Percentiles rank a stretch among this genome's conserved stretches.
These are phyloP conservation scores for Fusarium luffae DNA, from an alignment of 2,329 filamentous ascomycete species.

Conservation along the genomic window DNA sequence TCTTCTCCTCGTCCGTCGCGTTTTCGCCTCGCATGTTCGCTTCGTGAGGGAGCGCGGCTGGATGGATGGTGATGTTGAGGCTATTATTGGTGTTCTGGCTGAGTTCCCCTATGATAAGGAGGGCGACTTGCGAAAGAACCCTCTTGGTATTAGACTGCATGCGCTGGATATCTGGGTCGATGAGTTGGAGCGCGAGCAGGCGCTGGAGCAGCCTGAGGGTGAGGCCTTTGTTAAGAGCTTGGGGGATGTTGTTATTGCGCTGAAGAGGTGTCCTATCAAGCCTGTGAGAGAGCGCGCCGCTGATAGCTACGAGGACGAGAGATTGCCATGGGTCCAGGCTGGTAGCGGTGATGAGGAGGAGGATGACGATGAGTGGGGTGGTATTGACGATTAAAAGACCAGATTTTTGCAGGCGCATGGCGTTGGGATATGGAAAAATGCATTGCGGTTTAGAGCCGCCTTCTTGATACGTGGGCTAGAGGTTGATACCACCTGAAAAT, in stretches of 20 bases:
- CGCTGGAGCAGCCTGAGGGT: constrained; percentile 55
- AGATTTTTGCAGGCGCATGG: constrained; percentile 39
- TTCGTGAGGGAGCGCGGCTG: constrained; percentile 54
- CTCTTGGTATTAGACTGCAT: constrained; percentile 88
- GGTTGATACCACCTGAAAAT: constrained; percentile 42
- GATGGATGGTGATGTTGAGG: constrained; percentile 47
- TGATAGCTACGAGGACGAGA: constrained; percentile 78
- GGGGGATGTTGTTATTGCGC: constrained; percentile 64
- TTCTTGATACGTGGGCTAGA: constrained; percentile 30
- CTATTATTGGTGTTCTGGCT: constrained; percentile 44
- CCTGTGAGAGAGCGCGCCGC: constrained; percentile 75
- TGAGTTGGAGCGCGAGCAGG: constrained; percentile 79
- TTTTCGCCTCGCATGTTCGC: constrained; percentile 76
- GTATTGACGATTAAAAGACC: constrained; percentile 69
- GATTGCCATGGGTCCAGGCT: constrained; percentile 69
- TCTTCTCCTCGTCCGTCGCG: constrained; percentile 82
- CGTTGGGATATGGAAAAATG: constrained; percentile 42
- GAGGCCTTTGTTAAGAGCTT: constrained; percentile 64
- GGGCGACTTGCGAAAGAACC: constrained; percentile 67
- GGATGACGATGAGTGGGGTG: constrained; percentile 68
- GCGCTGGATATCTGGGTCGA: constrained; percentile 92
- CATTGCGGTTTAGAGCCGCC: constrained; percentile 10
- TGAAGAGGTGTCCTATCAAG: constrained; percentile 73
- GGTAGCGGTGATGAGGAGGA: constrained; percentile 51
- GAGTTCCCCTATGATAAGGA: constrained; percentile 51